Base-by-base conservation (phyloP, 441 rosid species). In the Pelargonium cotyledonis region DNA sequence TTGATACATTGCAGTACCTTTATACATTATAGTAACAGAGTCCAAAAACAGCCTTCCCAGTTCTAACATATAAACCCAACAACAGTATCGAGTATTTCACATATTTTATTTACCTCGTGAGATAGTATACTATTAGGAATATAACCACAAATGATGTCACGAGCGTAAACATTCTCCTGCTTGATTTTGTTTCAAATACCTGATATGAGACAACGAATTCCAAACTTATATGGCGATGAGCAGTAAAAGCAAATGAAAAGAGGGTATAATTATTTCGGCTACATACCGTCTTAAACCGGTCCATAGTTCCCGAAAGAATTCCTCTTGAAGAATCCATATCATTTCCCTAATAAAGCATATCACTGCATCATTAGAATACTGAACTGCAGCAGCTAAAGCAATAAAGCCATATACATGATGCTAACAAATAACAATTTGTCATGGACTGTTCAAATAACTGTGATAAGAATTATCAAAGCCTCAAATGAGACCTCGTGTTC, bases 261-360 rank as follows among this genome's bases (percentile, higher is more conserved):
- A 35, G 18, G 60, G 60, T 57, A 19, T 7, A 8, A 8, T 63
- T 53, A 49, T 6, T 43, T 40, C 53, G 55, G 63, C 8, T 64
- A 21, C 70, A 38, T 83, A 92, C 99, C 89, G 77, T 92, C 84
- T 95, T 95, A 75, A 95, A 87, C 68, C 89, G 88, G 79, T 92
- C 99, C 97, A 95, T 92, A 26, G 99, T 95, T 80, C 99, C 96
- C 6, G 98, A 92, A 46, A 92, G 89, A 57, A 89, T 46, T 66
- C 99, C 98, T 74, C 98, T 85, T 11, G 99, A 92, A 58, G 98
- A 65, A 86, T 95, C 99, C 99, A 92, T 95, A 71, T 89, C 95
- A 77, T 90, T 89, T 35, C 99, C 99, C 99, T 95, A 73, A 19
- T 31, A 73, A 73, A 77, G 74, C 41, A 72, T 68, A 47, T 26